Evolutionary conservation across 75 land plant genomes (phyloP).

Genomic region (Pinus tabuliformis): DNA sequence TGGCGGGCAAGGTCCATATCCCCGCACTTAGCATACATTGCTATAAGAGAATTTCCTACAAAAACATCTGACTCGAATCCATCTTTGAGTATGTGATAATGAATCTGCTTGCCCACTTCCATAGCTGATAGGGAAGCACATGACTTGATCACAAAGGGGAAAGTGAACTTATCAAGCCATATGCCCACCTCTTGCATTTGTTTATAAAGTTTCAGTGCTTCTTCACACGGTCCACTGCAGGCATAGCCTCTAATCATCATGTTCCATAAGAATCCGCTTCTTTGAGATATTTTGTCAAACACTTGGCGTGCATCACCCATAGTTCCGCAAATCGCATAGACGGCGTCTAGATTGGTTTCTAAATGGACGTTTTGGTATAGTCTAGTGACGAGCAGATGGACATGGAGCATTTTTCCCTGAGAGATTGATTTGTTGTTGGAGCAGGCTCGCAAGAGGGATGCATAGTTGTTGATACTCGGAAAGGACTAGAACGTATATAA

Average conservation of each 20-base stretch:
- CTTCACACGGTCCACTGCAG: slow-evolving; percentile 42
- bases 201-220: slow-evolving; percentile 35
- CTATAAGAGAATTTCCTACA: slow-evolving; percentile 51
- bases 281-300: slow-evolving; percentile 47
- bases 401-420: slow-evolving; percentile 44
- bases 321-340: slow-evolving; percentile 35
- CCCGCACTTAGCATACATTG: slow-evolving; percentile 72
- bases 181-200: slow-evolving; percentile 32
- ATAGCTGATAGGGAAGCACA: slow-evolving; percentile 36
- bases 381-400: slow-evolving; percentile 18
- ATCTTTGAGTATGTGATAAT: slow-evolving; percentile 20
- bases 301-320: slow-evolving; percentile 29
- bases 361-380: slow-evolving; percentile 8
- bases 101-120: slow-evolving; percentile 43
- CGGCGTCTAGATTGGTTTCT: slow-evolving; percentile 35
- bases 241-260: slow-evolving; percentile 60
- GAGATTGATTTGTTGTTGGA: slow-evolving; percentile 14
- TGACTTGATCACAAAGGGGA: slow-evolving; percentile 56
- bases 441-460: slow-evolving; percentile 28
- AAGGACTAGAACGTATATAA: too few species aligned
- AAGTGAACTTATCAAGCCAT: slow-evolving; percentile 52
- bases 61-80: slow-evolving; percentile 45
- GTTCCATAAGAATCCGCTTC: slow-evolving; percentile 55
- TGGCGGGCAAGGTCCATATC: slow-evolving; percentile 20
- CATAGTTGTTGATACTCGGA: background rate